These are phyloP conservation scores for Tylopilus sp. DNA, from an alignment of 768 basidiomycete genomes.

Conservation along the genomic window DNA sequence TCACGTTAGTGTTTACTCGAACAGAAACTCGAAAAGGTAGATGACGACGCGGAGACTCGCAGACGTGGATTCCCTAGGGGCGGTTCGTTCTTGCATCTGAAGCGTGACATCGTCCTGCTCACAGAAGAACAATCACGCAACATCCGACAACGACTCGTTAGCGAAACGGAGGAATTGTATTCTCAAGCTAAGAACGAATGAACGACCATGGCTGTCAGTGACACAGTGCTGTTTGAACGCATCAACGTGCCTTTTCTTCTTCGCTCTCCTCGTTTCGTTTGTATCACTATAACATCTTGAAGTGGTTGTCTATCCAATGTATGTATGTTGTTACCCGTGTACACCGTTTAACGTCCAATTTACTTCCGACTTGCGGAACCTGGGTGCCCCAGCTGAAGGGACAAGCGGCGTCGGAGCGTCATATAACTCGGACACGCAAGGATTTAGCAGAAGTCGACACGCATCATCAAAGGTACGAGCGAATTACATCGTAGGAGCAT, in stretches of 20 bases:
- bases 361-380: no score
- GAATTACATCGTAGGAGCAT: no score
- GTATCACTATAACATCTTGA: neutral
- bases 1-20: neutral
- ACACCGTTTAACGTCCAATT: no score
- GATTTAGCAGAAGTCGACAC: no score
- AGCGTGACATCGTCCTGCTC: constrained; percentile 44
- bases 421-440: no score
- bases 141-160: constrained; percentile 20
- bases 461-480: no score
- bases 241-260: neutral
- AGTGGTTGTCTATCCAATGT: neutral
- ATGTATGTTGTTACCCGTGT: neutral
- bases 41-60: constrained; percentile 51
- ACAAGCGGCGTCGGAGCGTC: no score
- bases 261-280: neutral
- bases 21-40: constrained; percentile 52
- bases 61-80: constrained; percentile 47
- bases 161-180: constrained; percentile 7
- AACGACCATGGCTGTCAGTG: neutral
- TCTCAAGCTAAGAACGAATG: constrained; percentile 1
- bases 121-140: constrained; percentile 39
- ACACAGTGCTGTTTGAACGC: neutral
- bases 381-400: no score
- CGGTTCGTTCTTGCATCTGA: constrained; percentile 46